phyloP scores from a whole-genome alignment of 2,329 filamentous ascomycete genomes.

The Emergomyces africanus region DNA sequence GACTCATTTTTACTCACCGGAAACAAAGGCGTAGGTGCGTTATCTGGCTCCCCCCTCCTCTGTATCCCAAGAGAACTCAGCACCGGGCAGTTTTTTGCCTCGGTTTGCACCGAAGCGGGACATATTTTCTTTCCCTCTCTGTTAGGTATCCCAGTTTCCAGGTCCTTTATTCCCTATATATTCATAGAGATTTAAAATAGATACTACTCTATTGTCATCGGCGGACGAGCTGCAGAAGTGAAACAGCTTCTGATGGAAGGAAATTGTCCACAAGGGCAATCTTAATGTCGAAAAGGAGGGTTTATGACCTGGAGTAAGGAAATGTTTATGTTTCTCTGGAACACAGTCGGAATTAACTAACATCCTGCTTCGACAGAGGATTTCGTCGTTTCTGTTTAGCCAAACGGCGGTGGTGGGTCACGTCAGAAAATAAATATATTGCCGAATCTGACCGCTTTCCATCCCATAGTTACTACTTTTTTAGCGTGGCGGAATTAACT shows the following conservation, averaged over 20 bases:
- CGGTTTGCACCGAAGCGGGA: constrained; percentile 28
- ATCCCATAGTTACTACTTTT: too few relatives aligned
- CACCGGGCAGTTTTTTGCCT: constrained; percentile 27
- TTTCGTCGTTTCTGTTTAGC: background rate
- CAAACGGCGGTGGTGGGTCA: background rate
- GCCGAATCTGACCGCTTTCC: background rate
- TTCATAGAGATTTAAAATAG: background rate
- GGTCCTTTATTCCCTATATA: too few relatives aligned
- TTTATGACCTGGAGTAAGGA: background rate
- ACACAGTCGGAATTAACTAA: background rate
- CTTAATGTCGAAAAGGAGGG: background rate
- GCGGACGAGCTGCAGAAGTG: background rate
- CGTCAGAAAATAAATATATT: background rate
- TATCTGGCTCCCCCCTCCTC: constrained; percentile 29
- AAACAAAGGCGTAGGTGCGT: constrained; percentile 35
- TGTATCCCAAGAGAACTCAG: constrained; percentile 29
- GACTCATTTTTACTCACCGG: constrained; percentile 27
- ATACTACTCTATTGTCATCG: background rate
- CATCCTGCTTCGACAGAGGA: background rate
- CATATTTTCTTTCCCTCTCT: constrained; percentile 15
- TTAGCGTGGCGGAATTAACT: too few relatives aligned
- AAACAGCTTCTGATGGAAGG: background rate
- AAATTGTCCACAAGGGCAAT: background rate
- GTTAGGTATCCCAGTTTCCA: background rate
- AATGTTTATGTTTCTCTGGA: background rate